Evolutionary conservation across 202 grass and related monocot species (phyloP).

Genomic region (Cymbopogon flexuosus): DNA sequence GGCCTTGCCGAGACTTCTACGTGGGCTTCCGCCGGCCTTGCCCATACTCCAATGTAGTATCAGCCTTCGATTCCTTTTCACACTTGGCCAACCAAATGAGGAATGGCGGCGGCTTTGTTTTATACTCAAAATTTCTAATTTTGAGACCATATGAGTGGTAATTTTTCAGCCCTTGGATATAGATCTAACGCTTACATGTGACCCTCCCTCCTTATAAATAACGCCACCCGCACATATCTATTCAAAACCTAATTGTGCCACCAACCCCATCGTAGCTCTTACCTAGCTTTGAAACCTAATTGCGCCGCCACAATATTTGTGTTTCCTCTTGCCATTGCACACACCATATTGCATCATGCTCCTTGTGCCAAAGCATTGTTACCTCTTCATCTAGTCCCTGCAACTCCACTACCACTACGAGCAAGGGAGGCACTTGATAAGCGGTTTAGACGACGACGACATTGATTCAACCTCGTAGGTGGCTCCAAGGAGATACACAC

Average conservation of each 20-base stretch:
- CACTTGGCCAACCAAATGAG: background rate
- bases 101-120: background rate
- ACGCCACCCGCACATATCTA: background rate
- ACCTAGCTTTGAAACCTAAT: background rate
- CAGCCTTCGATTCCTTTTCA: background rate
- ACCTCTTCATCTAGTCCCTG: background rate
- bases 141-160: background rate
- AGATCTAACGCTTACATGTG: background rate
- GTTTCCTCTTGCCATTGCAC: background rate
- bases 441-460: background rate
- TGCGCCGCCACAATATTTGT: background rate
- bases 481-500: background rate
- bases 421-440: background rate
- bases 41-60: background rate
- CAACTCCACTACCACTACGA: background rate
- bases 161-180: background rate
- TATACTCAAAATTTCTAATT: background rate
- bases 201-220: background rate
- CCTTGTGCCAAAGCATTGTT: background rate
- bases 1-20: too few species aligned
- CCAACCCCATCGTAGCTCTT: background rate
- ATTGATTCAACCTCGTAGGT: background rate
- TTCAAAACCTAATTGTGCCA: background rate
- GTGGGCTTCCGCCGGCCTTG: background rate
- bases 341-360: background rate